Evolutionary conservation across 2,329 filamentous ascomycete genomes (phyloP), one percentile per base, ranked within the genome.

Genomic region (Fusarium chlamydosporum): DNA sequence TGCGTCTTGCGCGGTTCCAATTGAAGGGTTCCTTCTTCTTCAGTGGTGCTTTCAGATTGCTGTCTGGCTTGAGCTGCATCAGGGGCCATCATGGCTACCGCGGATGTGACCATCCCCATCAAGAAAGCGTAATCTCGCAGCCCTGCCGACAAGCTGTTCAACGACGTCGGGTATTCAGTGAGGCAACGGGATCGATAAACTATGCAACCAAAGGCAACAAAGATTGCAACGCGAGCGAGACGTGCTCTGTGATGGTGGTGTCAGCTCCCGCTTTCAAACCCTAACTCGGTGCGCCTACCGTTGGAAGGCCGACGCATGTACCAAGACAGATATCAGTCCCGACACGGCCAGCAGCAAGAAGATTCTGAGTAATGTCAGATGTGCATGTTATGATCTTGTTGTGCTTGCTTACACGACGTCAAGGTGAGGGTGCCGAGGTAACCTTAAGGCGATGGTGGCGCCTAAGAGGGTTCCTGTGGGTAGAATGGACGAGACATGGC

Each of bases 381-480:
- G 20, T 34, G 43, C 18, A 41, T 23, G 9, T 34, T 23, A 18
- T 40, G 12, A 12, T 9, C 7, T 16, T 18, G 13, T 13, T 45
- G 43, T 37, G 8, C 37, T 23, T 23, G 50, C 72, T 71, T 67
- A 74, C 72, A 65, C 61, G 31, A 50, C 57, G 40, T 64, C 55
- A 15, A 65, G 38, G 27, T 52, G 43, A 48, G 41, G 53, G 46
- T 66, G 45, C 29, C 50, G 68, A 11, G 67, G 55, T 40, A 69
- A 40, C 27, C 23, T 58, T 29, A 74, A 40, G 16, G 62, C 61
- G 20, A 72, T 18, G 20, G 59, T 55, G 40, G 72, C 46, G 57
- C 67, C 70, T 29, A 61, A 56, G 10, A 74, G 56, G 31, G 56
- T 55, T 13, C 71, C 70, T 20, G 48, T 56, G 23, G 71, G 60